Evolutionary conservation across 106 monocot species (phyloP).

Genomic region (Acorus calamus): DNA sequence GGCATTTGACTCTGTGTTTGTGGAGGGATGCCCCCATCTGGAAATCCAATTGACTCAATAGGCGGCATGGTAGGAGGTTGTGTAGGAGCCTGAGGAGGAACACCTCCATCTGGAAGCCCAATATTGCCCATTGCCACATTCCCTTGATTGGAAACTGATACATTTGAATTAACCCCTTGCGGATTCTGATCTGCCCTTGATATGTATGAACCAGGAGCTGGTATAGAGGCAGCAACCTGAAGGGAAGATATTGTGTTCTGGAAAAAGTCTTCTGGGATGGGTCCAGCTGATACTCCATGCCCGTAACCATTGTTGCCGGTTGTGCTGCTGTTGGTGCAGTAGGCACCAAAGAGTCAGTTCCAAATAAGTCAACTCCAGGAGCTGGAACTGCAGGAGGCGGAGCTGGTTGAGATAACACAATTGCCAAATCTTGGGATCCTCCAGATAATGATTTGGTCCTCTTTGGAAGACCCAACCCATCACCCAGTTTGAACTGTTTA

Average conservation of each 20-base stretch:
- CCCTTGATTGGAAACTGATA: conserved; percentile 14
- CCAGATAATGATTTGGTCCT: conserved; percentile 60
- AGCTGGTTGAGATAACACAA: conserved; percentile 22
- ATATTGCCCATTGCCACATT: conserved; percentile 33
- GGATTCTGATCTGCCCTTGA: conserved; percentile 28
- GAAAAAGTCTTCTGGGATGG: conserved; percentile 97
- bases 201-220: conserved; percentile 39
- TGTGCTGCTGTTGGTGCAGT: conserved; percentile 16
- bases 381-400: conserved; percentile 8
- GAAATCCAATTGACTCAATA: conserved; percentile 47
- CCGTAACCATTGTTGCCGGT: conserved; percentile 27
- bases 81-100: conserved; percentile 62
- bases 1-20: conserved; percentile 34
- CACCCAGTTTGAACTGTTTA: conserved; percentile 55
- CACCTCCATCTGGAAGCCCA: conserved; percentile 82
- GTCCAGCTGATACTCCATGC: conserved; percentile 58
- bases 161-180: conserved; percentile 18
- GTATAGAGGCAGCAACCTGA: conserved; percentile 53
- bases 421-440: conserved; percentile 45
- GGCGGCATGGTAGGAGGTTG: conserved; percentile 14
- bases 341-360: conserved; percentile 19
- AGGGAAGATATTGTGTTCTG: conserved; percentile 86
- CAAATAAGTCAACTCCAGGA: conserved; percentile 40
- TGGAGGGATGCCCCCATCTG: conserved; percentile 73
- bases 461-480: conserved; percentile 47